These are phyloP conservation scores for Candida freyschussii DNA, from an alignment of 1,139 yeast species.

Conservation along the genomic window DNA sequence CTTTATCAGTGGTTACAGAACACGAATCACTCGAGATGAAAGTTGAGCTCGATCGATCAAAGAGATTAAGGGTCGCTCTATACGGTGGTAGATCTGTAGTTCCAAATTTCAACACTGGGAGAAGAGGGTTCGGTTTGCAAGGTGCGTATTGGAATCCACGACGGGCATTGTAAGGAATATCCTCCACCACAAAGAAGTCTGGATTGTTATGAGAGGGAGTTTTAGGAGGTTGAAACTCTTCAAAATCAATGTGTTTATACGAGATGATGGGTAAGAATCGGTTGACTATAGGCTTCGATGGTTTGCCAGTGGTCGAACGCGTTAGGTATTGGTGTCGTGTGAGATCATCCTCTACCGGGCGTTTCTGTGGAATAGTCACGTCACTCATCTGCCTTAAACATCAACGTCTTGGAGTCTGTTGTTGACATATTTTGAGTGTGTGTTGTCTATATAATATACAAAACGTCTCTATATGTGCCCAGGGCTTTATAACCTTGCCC, in stretches of 20 bases:
- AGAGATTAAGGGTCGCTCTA: slow-evolving; percentile 55
- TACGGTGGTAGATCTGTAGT: slow-evolving; percentile 74
- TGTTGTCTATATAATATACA: too few species aligned
- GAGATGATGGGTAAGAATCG: slow-evolving; percentile 42
- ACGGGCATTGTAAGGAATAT: slow-evolving; percentile 65
- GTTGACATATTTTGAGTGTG: too few species aligned
- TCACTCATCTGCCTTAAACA: too few species aligned
- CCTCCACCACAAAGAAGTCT: slow-evolving; percentile 53
- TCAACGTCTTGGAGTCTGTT: too few species aligned
- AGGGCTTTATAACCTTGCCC: too few species aligned
- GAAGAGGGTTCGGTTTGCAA: slow-evolving; percentile 65
- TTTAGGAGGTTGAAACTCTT: slow-evolving; percentile 9
- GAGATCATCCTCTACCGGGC: slow-evolving; percentile 3
- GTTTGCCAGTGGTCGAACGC: slow-evolving; percentile 4
- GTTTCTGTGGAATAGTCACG: slow-evolving; percentile 9
- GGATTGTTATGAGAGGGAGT: slow-evolving; percentile 14
- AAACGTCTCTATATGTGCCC: too few species aligned
- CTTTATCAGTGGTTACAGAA: slow-evolving; percentile 52
- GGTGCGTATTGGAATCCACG: slow-evolving; percentile 80
- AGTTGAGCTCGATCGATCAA: slow-evolving; percentile 67
- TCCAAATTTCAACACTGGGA: slow-evolving; percentile 59
- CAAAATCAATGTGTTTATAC: slow-evolving; percentile 35
- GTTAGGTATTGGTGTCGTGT: slow-evolving; percentile 7
- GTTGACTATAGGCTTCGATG: slow-evolving; percentile 31
- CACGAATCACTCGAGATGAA: slow-evolving; percentile 40